Conservation (phyloP, 345 rosid species). For the Excoecaria agallocha region DNA sequence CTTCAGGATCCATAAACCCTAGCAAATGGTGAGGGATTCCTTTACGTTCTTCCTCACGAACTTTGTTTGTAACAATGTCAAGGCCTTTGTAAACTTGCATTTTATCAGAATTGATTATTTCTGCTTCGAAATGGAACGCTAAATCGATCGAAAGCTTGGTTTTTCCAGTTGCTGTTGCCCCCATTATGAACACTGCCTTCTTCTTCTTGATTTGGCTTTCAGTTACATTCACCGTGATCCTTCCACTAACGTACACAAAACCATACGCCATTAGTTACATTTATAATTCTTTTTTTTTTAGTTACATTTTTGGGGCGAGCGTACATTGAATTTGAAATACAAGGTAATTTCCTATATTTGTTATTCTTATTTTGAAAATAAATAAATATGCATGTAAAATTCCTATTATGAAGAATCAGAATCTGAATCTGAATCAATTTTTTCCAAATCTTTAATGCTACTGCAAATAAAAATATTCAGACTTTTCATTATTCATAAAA, state of each 20-base stretch:
- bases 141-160: constrained; percentile 39
- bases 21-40: constrained; percentile 44
- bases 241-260: neutral
- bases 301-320: neutral
- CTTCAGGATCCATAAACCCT: constrained; percentile 26
- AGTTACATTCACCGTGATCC: neutral
- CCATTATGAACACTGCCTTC: constrained; percentile 28
- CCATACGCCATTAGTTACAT: neutral
- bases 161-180: constrained; percentile 42
- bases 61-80: constrained; percentile 35
- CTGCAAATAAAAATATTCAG: too few species aligned
- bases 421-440: too few species aligned
- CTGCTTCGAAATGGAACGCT: constrained; percentile 23
- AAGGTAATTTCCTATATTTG: too few species aligned
- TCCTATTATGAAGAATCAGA: too few species aligned
- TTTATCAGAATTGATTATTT: constrained; percentile 39
- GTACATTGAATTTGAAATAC: too few species aligned
- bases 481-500: too few species aligned
- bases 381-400: too few species aligned
- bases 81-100: constrained; percentile 40
- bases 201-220: neutral
- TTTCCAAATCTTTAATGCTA: too few species aligned
- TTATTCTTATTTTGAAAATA: too few species aligned
- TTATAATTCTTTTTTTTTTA: too few species aligned
- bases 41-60: constrained; percentile 25